A percentile compares a stretch with the other conserved stretches of the same genome.
phyloP scores from a whole-genome alignment of 371 early-diverging fungal genomes.

The Rhizopus delemar region DNA sequence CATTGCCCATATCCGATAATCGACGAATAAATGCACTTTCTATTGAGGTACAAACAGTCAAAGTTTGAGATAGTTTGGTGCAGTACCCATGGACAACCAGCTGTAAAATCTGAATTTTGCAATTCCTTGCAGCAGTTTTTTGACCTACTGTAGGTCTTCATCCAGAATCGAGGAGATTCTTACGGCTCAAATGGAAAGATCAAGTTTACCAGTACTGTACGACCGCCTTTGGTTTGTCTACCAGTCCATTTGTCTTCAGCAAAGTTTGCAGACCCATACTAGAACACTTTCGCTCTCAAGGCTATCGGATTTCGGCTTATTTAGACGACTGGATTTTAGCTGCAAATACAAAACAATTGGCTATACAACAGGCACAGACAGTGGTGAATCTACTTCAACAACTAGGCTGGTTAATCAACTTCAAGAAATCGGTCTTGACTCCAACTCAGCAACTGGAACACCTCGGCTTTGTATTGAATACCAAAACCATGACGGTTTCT shows the following conservation, averaged over 20 bases:
- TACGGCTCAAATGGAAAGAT: constrained; percentile 47
- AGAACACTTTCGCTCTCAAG: constrained; percentile 25
- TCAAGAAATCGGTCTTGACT: constrained; percentile 10
- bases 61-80: too few species aligned
- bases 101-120: too few species aligned
- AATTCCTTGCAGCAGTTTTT: too few species aligned
- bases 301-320: constrained; percentile 12
- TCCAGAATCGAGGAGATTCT: constrained; percentile 19
- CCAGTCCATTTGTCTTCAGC: constrained; percentile 48
- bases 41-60: too few species aligned
- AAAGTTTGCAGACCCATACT: constrained; percentile 32
- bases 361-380: neutral
- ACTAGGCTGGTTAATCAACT: constrained; percentile 8
- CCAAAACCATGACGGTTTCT: constrained; percentile 15
- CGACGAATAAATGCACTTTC: too few species aligned
- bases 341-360: constrained; percentile 5
- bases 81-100: too few species aligned
- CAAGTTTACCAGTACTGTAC: constrained; percentile 47
- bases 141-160: constrained; percentile 25
- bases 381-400: neutral
- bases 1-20: too few species aligned
- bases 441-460: constrained; percentile 21
- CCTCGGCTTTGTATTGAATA: constrained; percentile 30
- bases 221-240: constrained; percentile 49
- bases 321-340: constrained; percentile 16